Evolutionary conservation across 176 grass and related monocot species (phyloP).

Genomic region (Luzula sylvatica): DNA sequence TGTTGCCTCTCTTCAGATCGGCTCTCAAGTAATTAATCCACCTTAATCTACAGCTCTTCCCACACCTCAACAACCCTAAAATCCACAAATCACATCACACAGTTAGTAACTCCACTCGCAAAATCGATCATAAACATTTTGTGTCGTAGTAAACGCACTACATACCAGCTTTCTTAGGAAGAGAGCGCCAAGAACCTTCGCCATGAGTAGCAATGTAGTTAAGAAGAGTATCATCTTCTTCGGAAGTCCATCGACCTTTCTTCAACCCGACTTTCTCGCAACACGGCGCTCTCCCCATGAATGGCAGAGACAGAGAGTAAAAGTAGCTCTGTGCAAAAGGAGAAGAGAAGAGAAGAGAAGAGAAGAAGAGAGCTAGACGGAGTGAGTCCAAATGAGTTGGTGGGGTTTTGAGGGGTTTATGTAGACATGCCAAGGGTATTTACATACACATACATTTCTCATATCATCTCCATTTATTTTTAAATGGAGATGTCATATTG

Average conservation of each 20-base stretch:
- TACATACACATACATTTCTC: not conserved
- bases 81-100: too few species aligned
- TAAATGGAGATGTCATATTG: not conserved
- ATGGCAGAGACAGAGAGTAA: not conserved
- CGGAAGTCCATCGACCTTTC: conserved; percentile 76
- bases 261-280: conserved; percentile 88
- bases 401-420: conserved; percentile 15
- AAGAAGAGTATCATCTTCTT: conserved; percentile 61
- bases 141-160: too few species aligned
- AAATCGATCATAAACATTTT: too few species aligned
- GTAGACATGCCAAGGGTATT: conserved; percentile 5
- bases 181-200: conserved; percentile 74
- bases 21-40: conserved; percentile 69
- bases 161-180: conserved; percentile 90
- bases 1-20: conserved; percentile 71
- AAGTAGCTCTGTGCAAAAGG: not conserved
- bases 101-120: too few species aligned
- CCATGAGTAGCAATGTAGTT: conserved; percentile 76
- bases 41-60: conserved; percentile 74
- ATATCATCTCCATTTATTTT: conserved; percentile 13
- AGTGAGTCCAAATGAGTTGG: conserved; percentile 33
- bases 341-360: conserved; percentile 1
- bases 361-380: not conserved
- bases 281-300: conserved; percentile 94
- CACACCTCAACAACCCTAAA: conserved; percentile 50